These are phyloP conservation scores for Chamaenerion angustifolium DNA, from an alignment of 345 rosid species.

Conservation along the genomic window DNA sequence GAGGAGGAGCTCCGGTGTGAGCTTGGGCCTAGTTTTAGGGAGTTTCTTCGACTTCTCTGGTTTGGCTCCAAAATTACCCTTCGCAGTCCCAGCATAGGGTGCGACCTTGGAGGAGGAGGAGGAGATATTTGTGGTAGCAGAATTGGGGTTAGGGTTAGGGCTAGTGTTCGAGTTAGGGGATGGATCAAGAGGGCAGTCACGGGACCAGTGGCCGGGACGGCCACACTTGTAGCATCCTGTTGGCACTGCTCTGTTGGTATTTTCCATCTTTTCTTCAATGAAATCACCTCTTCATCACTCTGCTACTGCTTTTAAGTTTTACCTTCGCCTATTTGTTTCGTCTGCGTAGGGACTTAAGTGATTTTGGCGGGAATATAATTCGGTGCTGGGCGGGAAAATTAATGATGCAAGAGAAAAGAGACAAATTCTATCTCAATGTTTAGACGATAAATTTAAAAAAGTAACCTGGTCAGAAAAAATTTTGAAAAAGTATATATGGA, in stretches of 20 bases:
- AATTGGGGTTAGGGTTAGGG: not conserved
- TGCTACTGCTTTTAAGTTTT: too few species aligned
- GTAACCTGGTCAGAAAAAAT: too few species aligned
- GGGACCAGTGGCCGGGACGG: conserved; percentile 96
- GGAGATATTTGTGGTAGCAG: conserved; percentile 3
- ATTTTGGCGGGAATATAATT: too few species aligned
- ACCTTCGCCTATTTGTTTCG: too few species aligned
- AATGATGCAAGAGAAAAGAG: too few species aligned
- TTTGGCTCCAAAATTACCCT: not conserved
- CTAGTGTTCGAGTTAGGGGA: conserved; percentile 10
- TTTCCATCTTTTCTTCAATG: conserved; percentile 24
- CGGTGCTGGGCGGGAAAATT: too few species aligned
- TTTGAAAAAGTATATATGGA: too few species aligned
- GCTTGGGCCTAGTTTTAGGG: conserved; percentile 52
- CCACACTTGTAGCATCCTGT: conserved; percentile 98
- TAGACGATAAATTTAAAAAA: too few species aligned
- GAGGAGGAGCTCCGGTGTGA: conserved; percentile 65
- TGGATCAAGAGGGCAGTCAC: conserved; percentile 55
- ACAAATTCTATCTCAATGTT: too few species aligned
- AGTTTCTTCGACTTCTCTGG: conserved; percentile 43
- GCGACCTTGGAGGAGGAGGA: conserved; percentile 14
- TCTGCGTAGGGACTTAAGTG: too few species aligned
- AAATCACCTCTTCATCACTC: too few species aligned
- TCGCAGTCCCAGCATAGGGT: conserved; percentile 1
- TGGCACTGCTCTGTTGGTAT: conserved; percentile 27